A percentile compares a stretch with the other conserved stretches of the same genome.
These are phyloP conservation scores for Bifiguratus adelaidae DNA, from an alignment of 192 early-diverging fungal species.

Conservation along the genomic window DNA sequence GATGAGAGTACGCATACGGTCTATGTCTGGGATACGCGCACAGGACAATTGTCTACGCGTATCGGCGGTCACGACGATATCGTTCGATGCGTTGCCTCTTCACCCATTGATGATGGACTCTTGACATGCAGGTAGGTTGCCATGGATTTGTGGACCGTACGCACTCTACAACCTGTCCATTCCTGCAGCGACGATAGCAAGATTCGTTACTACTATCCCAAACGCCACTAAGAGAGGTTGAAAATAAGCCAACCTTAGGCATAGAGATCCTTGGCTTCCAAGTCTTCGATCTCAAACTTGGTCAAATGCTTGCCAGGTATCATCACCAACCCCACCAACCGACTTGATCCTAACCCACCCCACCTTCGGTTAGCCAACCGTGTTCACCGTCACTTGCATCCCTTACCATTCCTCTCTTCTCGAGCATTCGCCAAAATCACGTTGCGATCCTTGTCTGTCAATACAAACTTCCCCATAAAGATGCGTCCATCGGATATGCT, in stretches of 20 bases:
- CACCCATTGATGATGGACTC: conserved; percentile 46
- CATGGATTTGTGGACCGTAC: too few species aligned
- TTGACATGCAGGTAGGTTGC: conserved; percentile 41
- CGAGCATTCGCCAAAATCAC: conserved; percentile 53
- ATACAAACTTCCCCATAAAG: conserved; percentile 62
- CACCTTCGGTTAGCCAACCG: too few species aligned
- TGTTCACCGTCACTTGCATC: too few species aligned
- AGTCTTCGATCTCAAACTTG: conserved; percentile 43
- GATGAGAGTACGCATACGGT: conserved; percentile 55
- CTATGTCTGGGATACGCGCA: conserved; percentile 61
- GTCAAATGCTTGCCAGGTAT: conserved; percentile 64
- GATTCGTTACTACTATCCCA: too few species aligned
- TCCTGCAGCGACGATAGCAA: too few species aligned
- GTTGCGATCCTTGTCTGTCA: conserved; percentile 63
- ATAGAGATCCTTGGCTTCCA: conserved; percentile 8
- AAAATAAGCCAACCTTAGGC: conserved; percentile 5
- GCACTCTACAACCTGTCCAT: too few species aligned
- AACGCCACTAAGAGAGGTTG: too few species aligned
- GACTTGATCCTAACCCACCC: too few species aligned
- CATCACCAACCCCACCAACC: conserved; percentile 67
- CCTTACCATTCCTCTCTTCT: conserved; percentile 51
- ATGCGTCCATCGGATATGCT: conserved; percentile 52
- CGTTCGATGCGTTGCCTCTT: conserved; percentile 49
- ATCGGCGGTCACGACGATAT: conserved; percentile 37
- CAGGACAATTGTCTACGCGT: conserved; percentile 42